Conservation (phyloP, 441 rosid species). For the Erodium texanum region DNA sequence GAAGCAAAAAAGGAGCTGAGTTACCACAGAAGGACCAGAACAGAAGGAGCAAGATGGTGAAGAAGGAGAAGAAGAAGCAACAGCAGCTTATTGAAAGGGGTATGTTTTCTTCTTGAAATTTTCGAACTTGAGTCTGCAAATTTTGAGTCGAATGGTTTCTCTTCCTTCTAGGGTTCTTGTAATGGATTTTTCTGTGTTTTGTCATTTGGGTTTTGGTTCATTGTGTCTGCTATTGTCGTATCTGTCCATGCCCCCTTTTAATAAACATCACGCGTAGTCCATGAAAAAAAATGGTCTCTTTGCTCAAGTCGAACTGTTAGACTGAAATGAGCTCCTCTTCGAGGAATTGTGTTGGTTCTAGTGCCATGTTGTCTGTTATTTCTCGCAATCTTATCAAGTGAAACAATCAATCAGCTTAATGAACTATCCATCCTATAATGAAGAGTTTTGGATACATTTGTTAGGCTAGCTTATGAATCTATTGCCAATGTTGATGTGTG, state of each 20-base stretch:
- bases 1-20: not conserved
- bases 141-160: not conserved
- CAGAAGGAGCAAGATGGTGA: not conserved
- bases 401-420: not conserved
- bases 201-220: not conserved
- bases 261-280: not conserved
- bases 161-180: not conserved
- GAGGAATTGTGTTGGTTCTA: not conserved
- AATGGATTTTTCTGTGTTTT: not conserved
- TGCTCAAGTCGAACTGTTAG: not conserved
- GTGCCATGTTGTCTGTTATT: not conserved
- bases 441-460: not conserved
- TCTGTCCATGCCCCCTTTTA: not conserved
- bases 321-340: not conserved
- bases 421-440: not conserved
- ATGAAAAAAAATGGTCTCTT: not conserved
- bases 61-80: constrained; percentile 2
- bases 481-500: not conserved
- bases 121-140: not conserved
- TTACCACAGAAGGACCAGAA: no score
- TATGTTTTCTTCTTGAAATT: not conserved
- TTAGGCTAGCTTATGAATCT: not conserved
- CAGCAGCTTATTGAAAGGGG: not conserved
- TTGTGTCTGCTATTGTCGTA: not conserved
- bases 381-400: not conserved